A percentile compares a stretch with the other conserved stretches of the same genome.
Evolutionary conservation across 148 eudicot species (phyloP).

Genomic region (Vaccinium corymbosum): DNA sequence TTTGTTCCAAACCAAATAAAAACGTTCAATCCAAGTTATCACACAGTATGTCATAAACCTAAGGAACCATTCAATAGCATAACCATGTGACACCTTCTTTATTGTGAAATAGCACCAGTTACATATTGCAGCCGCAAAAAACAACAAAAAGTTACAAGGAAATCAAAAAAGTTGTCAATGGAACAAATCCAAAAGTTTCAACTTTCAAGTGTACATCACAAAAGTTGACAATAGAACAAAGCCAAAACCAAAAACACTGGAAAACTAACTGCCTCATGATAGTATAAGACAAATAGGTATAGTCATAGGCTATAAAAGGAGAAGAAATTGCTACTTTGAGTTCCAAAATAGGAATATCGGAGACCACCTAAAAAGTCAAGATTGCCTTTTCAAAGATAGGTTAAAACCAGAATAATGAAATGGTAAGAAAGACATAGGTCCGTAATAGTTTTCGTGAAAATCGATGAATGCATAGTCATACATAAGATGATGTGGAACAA

Average conservation of each 20-base stretch:
- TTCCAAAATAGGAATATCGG: no score
- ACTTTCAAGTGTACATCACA: constrained; percentile 9
- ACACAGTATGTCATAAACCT: neutral
- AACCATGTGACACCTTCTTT: neutral
- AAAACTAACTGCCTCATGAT: neutral
- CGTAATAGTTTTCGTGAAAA: no score
- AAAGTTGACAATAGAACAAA: neutral
- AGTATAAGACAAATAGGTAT: neutral
- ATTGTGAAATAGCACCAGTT: neutral
- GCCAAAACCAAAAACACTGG: neutral
- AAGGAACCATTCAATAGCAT: constrained; percentile 5
- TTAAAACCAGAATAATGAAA: no score
- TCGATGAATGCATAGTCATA: no score
- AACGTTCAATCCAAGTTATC: neutral
- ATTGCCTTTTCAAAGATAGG: no score
- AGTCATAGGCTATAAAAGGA: neutral
- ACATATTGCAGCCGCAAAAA: neutral
- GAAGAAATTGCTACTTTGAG: no score
- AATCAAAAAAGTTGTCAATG: neutral
- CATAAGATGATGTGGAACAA: no score
- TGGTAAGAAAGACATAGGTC: no score
- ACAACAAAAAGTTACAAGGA: neutral
- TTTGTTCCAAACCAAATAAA: neutral
- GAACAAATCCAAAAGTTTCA: constrained; percentile 5
- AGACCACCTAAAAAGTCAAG: no score